phyloP scores from a whole-genome alignment of 2,329 filamentous ascomycete genomes.

The Aspergillus sp. region DNA sequence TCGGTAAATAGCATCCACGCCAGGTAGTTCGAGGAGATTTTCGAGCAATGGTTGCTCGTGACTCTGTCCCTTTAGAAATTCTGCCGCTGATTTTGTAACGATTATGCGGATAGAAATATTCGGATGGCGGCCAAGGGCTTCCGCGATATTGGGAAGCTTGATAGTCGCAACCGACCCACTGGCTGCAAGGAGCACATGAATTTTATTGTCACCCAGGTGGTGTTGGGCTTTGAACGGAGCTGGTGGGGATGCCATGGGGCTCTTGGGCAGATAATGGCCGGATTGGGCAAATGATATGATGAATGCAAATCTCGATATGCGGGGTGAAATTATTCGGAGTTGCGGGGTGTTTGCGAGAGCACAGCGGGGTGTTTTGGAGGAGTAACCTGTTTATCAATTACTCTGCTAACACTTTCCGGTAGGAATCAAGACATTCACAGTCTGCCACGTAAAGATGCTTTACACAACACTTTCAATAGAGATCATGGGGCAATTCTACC shows the following conservation, averaged over 20 bases:
- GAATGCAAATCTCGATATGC: not conserved
- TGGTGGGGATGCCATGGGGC: conserved; percentile 4
- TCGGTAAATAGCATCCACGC: conserved; percentile 77
- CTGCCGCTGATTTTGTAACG: conserved; percentile 70
- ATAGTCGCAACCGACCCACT: conserved; percentile 84
- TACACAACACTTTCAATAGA: too few relatives aligned
- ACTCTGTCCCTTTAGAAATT: conserved; percentile 76
- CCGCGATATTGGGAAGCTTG: conserved; percentile 70
- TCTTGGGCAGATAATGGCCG: not conserved
- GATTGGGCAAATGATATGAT: not conserved
- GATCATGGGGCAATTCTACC: too few relatives aligned
- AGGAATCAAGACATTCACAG: too few relatives aligned
- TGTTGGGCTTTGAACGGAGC: conserved; percentile 20
- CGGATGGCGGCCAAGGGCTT: conserved; percentile 45
- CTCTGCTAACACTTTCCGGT: too few relatives aligned
- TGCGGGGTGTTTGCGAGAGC: too few relatives aligned
- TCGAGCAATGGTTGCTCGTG: conserved; percentile 72
- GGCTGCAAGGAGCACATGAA: conserved; percentile 58
- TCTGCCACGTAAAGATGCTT: too few relatives aligned
- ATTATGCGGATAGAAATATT: conserved; percentile 79
- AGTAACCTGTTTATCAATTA: too few relatives aligned
- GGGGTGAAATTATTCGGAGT: too few relatives aligned
- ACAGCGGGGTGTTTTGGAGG: too few relatives aligned
- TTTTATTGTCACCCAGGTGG: conserved; percentile 26
- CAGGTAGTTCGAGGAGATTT: conserved; percentile 60